Evolutionary conservation across 208 protist genomes (phyloP), one percentile per base, ranked within the genome.

Genomic region (Acanthamoeba royreba): DNA sequence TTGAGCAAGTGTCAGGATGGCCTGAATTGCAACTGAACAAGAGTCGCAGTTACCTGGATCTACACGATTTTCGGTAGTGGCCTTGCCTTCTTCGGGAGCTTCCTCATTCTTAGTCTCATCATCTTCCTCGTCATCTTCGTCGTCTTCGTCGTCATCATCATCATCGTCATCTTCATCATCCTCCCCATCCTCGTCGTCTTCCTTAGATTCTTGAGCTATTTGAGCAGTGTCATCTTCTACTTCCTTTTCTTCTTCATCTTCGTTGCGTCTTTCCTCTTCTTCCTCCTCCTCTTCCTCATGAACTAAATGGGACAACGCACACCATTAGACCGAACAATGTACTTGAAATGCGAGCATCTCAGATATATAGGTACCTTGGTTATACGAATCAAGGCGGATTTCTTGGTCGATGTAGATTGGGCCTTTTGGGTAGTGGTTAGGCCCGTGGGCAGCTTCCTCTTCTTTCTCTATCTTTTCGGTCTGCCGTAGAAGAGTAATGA

Each of bases 71-170:
- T 93, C 93, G 17, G 74, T 49, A 19, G 47, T 45, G 19, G 93
- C 35, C 90, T 93, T 94, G 28, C 94, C 92, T 15, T 94, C 43
- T 33, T 93, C 58, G 15, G 74, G 85, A 15, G 94, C 86, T 11
- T 95, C 86, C 49, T 87, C 91, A 19, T 52, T 86, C 22, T 95
- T 92, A 4, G 35, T 58, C 0, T 92, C 46, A 0, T 52, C 52
- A 2, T 66, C 81, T 63, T 89, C 81, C 7, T 89, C 81, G 17
- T 89, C 81, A 7, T 81, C 53, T 9, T 43, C 53, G 0, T 79
- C 58, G 52, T 92, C 87, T 53, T 46, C 87, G 15, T 79, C 87
- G 5, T 92, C 87, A 40, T 55, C 87, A 19, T 92, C 87, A 0
- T 47, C 45, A 28, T 61, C 52, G 46, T 66, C 83, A 5, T 63